These are phyloP conservation scores for Rostrohypoxylon terebratum DNA, from an alignment of 495 filamentous ascomycete genomes.

Conservation along the genomic window DNA sequence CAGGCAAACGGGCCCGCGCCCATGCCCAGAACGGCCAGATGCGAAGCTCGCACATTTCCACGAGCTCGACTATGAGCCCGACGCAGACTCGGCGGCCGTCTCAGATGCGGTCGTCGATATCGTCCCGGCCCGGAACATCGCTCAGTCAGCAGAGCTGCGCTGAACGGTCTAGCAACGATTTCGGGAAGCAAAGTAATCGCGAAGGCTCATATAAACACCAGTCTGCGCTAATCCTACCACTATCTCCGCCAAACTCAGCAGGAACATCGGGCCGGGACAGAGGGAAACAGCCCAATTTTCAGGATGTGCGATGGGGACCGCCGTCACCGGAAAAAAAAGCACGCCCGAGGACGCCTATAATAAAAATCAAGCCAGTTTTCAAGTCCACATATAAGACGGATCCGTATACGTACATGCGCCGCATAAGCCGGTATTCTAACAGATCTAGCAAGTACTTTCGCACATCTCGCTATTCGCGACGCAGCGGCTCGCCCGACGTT, in stretches of 20 bases:
- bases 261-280: background rate
- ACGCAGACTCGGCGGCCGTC: background rate
- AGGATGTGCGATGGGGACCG: background rate
- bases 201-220: background rate
- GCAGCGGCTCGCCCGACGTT: background rate
- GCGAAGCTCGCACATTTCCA: background rate
- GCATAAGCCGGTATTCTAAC: background rate
- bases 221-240: background rate
- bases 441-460: background rate
- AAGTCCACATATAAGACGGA: background rate
- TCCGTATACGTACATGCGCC: background rate
- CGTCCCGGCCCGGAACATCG: background rate
- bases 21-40: background rate
- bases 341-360: background rate
- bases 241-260: background rate
- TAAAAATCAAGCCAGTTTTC: background rate
- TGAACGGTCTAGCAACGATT: background rate
- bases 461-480: background rate
- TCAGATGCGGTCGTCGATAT: background rate
- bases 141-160: background rate
- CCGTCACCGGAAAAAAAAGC: background rate
- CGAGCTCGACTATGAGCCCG: background rate
- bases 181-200: background rate
- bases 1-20: constrained; percentile 12
- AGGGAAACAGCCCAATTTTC: background rate